Base-by-base conservation (phyloP, 2,329 filamentous ascomycete genomes). In the Cercospora zeina region DNA sequence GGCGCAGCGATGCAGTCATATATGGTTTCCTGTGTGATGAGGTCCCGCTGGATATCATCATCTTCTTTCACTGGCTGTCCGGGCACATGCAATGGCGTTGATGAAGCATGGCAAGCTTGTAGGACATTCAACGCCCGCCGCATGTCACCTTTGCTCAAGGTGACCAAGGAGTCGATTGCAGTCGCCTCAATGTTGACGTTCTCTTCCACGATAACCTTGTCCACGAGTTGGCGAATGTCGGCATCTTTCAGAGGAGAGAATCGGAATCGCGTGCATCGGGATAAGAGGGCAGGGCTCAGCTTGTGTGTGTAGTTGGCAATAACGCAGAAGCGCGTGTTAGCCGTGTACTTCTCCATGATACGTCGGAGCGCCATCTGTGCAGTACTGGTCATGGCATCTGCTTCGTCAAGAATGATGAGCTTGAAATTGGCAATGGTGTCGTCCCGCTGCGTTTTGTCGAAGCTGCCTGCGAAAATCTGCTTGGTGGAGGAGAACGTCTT, bases 221-320 rank as follows among this genome's bases (percentile, higher is more conserved):
- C 91, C 7, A 99, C 92, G 58, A 97, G 77, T 1, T 85, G 82
- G 55, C 91, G 82, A 63, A 99, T 97, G 74, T 97, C 95, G 6
- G 77, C 81, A 71, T 96, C 90, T 75, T 96, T 96, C 59, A 99
- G 80, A 10, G 95, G 95, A 68, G 91, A 96, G 78, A 99, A 99
- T 33, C 95, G 84, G 77, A 99, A 99, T 37, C 95, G 83, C 9
- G 95, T 99, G 78, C 95, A 99, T 71, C 95, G 83, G 54, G 93
- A 97, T 58, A 99, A 81, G 47, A 99, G 82, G 0, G 95, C 95
- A 0, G 95, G 93, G 11, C 91, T 96, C 39, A 99, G 86, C 77
- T 99, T 99, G 80, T 99, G 95, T 31, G 95, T 95, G 77, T 99
- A 99, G 79, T 99, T 99, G 70, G 95, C 95, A 70, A 99, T 97